Base-by-base conservation (phyloP, 148 eudicot genomes). In the Amaranthus cruentus region DNA sequence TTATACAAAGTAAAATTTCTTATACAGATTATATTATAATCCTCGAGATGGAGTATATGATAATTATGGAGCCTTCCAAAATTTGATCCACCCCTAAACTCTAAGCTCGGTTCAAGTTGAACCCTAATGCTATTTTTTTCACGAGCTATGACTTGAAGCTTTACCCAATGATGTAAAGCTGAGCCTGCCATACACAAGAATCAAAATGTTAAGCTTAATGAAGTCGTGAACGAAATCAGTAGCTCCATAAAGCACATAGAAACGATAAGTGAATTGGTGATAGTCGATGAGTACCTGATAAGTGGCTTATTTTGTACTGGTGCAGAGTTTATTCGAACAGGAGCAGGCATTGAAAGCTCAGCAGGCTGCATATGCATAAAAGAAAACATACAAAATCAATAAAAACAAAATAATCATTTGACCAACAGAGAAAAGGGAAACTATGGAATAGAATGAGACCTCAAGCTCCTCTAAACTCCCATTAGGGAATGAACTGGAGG, bases 261-360 rank as follows among this genome's bases (percentile, higher is more conserved):
- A 44, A 48, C 14, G 9, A 14, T 4, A 11, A 15, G 18, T 10
- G 12, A 73, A 44, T 66, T 52, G n/a, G 9, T 9, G 75, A 12
- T 2, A n/a, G 61, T n/a, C 47, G 13, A 44, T 15, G 48, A 55
- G 59, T 86, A 87, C 90, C 90, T 81, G 75, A 87, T 83, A 11
- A 83, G 78, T 9, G 90, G 90, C 87, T 79, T 87, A 64, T 75
- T 75, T 60, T 73, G 86, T 21, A 71, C 77, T 1, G 73, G 81
- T 42, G 83, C 70, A 8, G 79, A 72, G 61, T 79, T 78, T 47
- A 71, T 71, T 47, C 55, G 72, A 75, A 69, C 72, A 61, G 88
- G 70, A 52, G 70, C 65, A 62, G 86, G 86, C 77, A 78, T 77
- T 53, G 70, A 67, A 51, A 87, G 82, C 73, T 84, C 90, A 72